Conservation (phyloP, 768 basidiomycete genomes). For the Xerocomus brunneocitrinus region DNA sequence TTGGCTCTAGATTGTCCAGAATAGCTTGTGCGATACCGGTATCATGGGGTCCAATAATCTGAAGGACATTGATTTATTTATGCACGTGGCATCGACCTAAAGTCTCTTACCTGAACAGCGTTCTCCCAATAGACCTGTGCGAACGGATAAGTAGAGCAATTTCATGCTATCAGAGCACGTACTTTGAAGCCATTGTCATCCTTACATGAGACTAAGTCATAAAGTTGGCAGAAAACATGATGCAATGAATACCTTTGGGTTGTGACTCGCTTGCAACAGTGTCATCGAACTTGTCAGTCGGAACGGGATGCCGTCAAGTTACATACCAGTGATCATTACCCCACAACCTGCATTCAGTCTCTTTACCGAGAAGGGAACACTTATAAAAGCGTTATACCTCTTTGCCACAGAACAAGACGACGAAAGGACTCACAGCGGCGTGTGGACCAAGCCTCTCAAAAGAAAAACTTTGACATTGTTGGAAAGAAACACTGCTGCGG, state of each 20-base stretch:
- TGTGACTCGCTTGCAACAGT: slow-evolving; percentile 63
- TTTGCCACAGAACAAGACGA: not conserved
- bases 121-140: slow-evolving; percentile 85
- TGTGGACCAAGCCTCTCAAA: slow-evolving; percentile 68
- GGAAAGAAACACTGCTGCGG: slow-evolving; percentile 64
- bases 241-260: slow-evolving; percentile 63
- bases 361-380: slow-evolving; percentile 78
- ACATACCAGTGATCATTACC: slow-evolving; percentile 83
- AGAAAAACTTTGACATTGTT: slow-evolving; percentile 67
- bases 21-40: slow-evolving; percentile 69
- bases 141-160: not conserved
- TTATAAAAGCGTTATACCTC: slow-evolving; percentile 25
- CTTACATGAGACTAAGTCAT: slow-evolving; percentile 32
- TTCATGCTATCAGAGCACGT: not conserved
- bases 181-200: slow-evolving; percentile 90
- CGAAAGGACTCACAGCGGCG: slow-evolving; percentile 55
- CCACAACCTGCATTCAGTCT: slow-evolving; percentile 68
- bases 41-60: slow-evolving; percentile 88
- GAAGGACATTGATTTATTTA: slow-evolving; percentile 1
- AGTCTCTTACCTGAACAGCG: slow-evolving; percentile 60
- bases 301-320: not conserved
- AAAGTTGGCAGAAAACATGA: not conserved
- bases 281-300: not conserved
- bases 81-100: not conserved
- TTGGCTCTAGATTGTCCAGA: slow-evolving; percentile 52